Evolutionary conservation across 371 early-diverging fungal species (phyloP), one percentile per base, ranked within the genome.

Genomic region (Apophysomyces sp.): DNA sequence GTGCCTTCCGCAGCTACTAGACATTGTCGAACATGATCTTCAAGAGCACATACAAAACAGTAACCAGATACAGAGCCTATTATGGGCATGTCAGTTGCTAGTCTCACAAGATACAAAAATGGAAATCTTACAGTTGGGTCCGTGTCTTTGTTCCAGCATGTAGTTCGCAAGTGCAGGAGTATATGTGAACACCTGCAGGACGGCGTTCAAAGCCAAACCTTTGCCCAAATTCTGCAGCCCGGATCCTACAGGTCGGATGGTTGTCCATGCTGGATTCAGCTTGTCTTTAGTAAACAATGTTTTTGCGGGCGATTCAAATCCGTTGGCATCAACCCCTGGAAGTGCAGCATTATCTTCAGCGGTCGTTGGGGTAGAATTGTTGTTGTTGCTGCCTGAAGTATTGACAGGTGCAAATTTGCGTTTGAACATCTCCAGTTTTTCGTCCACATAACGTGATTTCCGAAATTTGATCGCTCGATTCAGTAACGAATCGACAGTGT

Each of bases 121-220:
- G 37, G 5, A 3, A 34, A 44, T 29, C 79, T 71, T 81, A 83
- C 87, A 86, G n/a, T 81, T 77, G 27, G 72, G 62, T 39, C 87
- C 80, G 65, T 92, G 91, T 27, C 77, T 81, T 63, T 78, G 77
- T 21, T 82, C 67, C 37, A 89, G 60, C 53, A 92, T 80, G 70
- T 87, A 94, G 59, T 92, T 87, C 16, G 92, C 86, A 21, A 97
- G 73, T 0, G 89, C 89, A 13, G 92, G 86, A 7, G 97, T 96
- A 60, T 91, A 92, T 7, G 90, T 90, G 55, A 98, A 69, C 61
- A 93, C 92, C 72, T 99, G 99, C 13, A 99, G 71, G 4, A 91
- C 86, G 4, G 94, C 86, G 76, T 96, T 97, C 68, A 98, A 84
- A 71, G 91, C 97, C 69, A 97, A 98, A 3, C 95, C 92, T 63